Percentiles rank a stretch among this genome's conserved stretches.
Evolutionary conservation across 176 grass and related monocot genomes (phyloP).

Genomic region (Melocanna baccifera): DNA sequence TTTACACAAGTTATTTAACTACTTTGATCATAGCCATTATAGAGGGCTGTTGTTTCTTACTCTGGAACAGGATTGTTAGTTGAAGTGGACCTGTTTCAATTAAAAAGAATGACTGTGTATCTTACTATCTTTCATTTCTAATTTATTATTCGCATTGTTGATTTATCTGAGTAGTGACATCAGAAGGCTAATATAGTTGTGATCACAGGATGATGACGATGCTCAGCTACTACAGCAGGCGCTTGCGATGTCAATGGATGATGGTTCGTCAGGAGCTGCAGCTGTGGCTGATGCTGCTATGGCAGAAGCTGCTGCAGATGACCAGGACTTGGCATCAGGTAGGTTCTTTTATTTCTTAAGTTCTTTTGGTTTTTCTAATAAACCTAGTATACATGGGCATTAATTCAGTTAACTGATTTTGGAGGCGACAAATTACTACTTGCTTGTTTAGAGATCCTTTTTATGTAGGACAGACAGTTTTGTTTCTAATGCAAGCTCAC

Average conservation of each 20-base stretch:
- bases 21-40: neutral
- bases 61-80: neutral
- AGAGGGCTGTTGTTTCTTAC: neutral
- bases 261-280: constrained; percentile 43
- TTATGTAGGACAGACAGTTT: neutral
- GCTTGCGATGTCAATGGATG: constrained; percentile 93
- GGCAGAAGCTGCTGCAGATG: constrained; percentile 62
- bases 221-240: constrained; percentile 71
- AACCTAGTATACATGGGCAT: neutral
- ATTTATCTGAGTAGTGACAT: constrained; percentile 9
- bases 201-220: constrained; percentile 65
- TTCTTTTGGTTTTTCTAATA: neutral
- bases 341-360: constrained; percentile 11
- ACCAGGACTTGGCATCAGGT: constrained; percentile 85
- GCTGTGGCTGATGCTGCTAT: constrained; percentile 53
- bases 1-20: neutral
- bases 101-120: neutral
- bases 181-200: constrained; percentile 29
- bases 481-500: neutral
- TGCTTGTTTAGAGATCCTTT: neutral
- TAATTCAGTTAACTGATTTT: neutral
- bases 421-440: neutral
- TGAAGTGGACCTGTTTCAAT: neutral
- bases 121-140: constrained; percentile 4
- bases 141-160: neutral